phyloP scores from a whole-genome alignment of 768 basidiomycete genomes.

The Amanita inopinata region DNA sequence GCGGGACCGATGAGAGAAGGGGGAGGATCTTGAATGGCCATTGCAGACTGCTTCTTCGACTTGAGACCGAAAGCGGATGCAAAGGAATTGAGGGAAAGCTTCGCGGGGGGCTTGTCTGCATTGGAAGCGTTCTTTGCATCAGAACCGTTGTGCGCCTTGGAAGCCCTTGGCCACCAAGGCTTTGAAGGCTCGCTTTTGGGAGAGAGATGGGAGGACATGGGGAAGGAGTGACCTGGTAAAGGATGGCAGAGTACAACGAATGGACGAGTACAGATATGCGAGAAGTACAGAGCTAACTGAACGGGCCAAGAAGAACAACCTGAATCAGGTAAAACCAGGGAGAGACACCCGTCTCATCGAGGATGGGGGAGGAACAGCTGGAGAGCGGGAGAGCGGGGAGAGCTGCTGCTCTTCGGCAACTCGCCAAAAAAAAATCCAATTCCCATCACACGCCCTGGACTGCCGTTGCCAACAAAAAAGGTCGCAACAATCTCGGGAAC shows the following conservation, averaged over 20 bases:
- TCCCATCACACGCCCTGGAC: background rate
- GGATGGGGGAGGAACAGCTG: background rate
- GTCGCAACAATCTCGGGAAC: background rate
- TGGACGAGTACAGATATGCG: constrained; percentile 1
- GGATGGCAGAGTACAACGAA: background rate
- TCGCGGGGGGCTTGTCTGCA: constrained; percentile 18
- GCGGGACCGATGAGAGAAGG: constrained; percentile 14
- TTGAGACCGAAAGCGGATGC: constrained; percentile 56
- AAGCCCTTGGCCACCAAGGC: constrained; percentile 37
- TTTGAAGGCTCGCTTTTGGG: constrained; percentile 24
- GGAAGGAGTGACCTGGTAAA: constrained; percentile 3
- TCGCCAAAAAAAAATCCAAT: no score
- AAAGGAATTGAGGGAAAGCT: constrained; percentile 37
- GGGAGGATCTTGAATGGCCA: constrained; percentile 45
- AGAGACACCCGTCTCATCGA: no score
- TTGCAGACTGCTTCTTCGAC: constrained; percentile 44
- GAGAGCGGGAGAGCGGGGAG: background rate
- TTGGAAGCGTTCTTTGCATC: no score
- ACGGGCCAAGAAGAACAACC: no score
- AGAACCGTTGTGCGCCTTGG: constrained; percentile 17
- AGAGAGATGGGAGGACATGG: constrained; percentile 26
- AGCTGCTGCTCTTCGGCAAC: no score
- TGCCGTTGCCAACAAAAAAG: background rate
- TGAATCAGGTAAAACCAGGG: no score
- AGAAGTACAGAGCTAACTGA: background rate